These are phyloP conservation scores for Bolboschoenus planiculmis DNA, from an alignment of 176 grass and related monocot genomes.

Conservation along the genomic window DNA sequence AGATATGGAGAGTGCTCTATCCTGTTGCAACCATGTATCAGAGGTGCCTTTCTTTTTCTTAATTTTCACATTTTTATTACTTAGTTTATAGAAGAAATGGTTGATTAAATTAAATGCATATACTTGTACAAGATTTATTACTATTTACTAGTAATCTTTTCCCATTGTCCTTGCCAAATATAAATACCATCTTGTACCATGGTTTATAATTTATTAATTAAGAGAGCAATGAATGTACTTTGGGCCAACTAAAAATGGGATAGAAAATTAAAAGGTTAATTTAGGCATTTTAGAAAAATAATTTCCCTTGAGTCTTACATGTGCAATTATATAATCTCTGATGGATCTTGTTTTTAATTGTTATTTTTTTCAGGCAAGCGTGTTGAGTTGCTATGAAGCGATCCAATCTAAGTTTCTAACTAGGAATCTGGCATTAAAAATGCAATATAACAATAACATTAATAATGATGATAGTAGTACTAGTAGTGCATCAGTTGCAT, in stretches of 20 bases:
- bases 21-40: slow-evolving; percentile 41
- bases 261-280: background rate
- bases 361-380: slow-evolving; percentile 41
- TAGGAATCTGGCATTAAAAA: slow-evolving; percentile 34
- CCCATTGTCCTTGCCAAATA: background rate
- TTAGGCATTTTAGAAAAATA: background rate
- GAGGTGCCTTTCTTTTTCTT: slow-evolving; percentile 36
- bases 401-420: slow-evolving; percentile 41
- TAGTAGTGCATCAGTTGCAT: slow-evolving; percentile 18
- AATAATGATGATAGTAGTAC: slow-evolving; percentile 12
- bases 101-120: background rate
- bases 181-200: background rate
- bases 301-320: background rate
- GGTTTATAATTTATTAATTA: background rate
- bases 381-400: slow-evolving; percentile 44
- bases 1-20: slow-evolving; percentile 33
- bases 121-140: background rate
- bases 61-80: background rate
- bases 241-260: background rate
- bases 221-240: background rate
- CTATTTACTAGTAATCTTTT: background rate
- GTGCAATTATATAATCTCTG: background rate
- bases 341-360: slow-evolving; percentile 15
- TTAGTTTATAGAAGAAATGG: background rate
- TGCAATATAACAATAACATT: slow-evolving; percentile 10